Conservation (phyloP, 805 yeast genomes). For the Ogataea henricii region DNA sequence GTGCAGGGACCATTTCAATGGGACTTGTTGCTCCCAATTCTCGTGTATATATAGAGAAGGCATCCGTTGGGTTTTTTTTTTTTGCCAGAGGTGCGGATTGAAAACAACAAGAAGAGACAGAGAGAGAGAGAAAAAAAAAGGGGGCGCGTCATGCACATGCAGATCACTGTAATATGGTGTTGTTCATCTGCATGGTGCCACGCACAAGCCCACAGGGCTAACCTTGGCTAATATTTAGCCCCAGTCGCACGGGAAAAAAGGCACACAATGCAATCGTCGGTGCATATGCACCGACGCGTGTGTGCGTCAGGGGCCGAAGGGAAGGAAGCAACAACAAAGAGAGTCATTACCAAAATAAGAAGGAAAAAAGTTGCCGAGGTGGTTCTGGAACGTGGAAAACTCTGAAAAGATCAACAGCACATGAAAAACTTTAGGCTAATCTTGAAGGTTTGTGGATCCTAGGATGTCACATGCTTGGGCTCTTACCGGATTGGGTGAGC, state of each 20-base stretch:
- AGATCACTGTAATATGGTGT: neutral
- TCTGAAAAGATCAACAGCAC: too few relatives aligned
- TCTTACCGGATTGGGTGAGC: neutral
- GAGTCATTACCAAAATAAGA: neutral
- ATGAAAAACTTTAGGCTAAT: too few relatives aligned
- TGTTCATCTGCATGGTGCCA: neutral
- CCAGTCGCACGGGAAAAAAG: neutral
- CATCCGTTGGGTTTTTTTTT: neutral
- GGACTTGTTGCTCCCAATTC: neutral
- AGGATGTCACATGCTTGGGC: neutral
- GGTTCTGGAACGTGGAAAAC: constrained; percentile 1
- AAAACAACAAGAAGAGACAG: neutral
- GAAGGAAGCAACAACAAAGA: neutral
- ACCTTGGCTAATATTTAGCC: neutral
- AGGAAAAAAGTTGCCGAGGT: neutral
- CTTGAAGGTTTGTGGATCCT: too few relatives aligned
- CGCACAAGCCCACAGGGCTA: neutral
- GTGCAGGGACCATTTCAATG: neutral
- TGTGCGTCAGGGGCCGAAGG: constrained; percentile 2
- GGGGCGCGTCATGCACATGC: constrained; percentile 6
- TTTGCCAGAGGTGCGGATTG: neutral
- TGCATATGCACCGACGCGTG: constrained; percentile 9
- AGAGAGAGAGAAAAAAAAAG: neutral
- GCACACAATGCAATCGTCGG: constrained; percentile 3
- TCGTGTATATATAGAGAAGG: constrained; percentile 3